A percentile compares a stretch with the other conserved stretches of the same genome.
Evolutionary conservation across 805 yeast genomes (phyloP).

Genomic region (Wickerhamiella slavikovae): DNA sequence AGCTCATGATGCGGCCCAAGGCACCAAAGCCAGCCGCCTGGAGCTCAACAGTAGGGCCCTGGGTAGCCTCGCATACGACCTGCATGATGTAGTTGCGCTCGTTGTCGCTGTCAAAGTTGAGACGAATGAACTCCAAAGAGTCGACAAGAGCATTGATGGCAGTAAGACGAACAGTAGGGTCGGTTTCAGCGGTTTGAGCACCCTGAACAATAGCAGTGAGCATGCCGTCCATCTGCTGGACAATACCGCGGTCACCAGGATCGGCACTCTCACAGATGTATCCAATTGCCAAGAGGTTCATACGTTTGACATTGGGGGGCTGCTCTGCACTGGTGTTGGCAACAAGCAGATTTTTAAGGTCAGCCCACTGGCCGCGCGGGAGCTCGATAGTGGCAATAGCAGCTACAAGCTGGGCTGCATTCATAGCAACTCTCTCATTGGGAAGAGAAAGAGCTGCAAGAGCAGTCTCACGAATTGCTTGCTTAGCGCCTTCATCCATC

Average conservation of each 20-base stretch:
- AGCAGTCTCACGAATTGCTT: conserved; percentile 40
- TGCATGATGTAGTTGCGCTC: conserved; percentile 96
- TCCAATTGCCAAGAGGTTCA: conserved; percentile 77
- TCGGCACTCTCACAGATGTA: conserved; percentile 92
- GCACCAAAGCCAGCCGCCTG: conserved; percentile 95
- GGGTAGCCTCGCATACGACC: conserved; percentile 98
- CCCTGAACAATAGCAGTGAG: conserved; percentile 94
- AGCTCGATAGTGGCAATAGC: conserved; percentile 93
- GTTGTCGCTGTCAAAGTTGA: conserved; percentile 78
- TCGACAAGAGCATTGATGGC: conserved; percentile 83
- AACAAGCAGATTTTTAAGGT: conserved; percentile 62
- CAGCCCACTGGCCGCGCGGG: conserved; percentile 76
- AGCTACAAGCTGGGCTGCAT: conserved; percentile 87
- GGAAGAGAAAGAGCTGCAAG: conserved; percentile 40
- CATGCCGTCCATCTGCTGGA: conserved; percentile 75
- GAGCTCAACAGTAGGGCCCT: conserved; percentile 56
- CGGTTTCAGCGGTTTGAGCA: conserved; percentile 66
- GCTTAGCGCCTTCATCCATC: conserved; percentile 33
- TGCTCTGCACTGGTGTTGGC: conserved; percentile 66
- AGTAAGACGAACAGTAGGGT: conserved; percentile 56
- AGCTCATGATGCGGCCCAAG: conserved; percentile 72
- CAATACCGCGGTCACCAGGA: conserved; percentile 55
- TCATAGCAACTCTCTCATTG: conserved; percentile 56
- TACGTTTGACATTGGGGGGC: conserved; percentile 62
- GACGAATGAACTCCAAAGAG: conserved; percentile 73